phyloP scores from a whole-genome alignment of 257 asterid genomes.

The Salvia splendens region DNA sequence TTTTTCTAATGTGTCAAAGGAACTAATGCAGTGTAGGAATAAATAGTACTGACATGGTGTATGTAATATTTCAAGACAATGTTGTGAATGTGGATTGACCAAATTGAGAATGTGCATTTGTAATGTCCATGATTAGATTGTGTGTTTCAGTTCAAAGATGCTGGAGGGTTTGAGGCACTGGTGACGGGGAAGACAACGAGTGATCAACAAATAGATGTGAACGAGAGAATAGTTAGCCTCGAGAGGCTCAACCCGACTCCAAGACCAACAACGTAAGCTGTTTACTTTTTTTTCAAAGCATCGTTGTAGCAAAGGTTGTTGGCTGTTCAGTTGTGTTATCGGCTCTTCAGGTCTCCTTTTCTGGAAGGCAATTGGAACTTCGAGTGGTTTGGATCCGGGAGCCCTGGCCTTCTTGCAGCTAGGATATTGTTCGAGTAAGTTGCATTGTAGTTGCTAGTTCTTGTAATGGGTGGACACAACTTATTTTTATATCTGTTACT shows the following conservation, averaged over 20 bases:
- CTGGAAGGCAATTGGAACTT: conserved; percentile 76
- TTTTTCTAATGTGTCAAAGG: conserved; percentile 5
- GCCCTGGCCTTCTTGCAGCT: conserved; percentile 67
- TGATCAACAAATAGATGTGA: conserved; percentile 66
- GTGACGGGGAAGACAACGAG: conserved; percentile 65
- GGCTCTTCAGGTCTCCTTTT: conserved; percentile 65
- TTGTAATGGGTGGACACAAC: not conserved
- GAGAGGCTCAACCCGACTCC: conserved; percentile 91
- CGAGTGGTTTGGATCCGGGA: conserved; percentile 81
- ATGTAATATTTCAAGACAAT: not conserved
- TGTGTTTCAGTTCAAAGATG: conserved; percentile 64
- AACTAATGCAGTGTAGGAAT: conserved; percentile 2
- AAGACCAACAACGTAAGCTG: conserved; percentile 89
- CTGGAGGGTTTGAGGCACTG: conserved; percentile 78
- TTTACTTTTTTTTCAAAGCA: conserved; percentile 45
- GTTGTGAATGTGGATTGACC: conserved; percentile 2
- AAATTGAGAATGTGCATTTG: not conserved
- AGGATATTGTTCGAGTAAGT: conserved; percentile 65
- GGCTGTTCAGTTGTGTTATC: conserved; percentile 37
- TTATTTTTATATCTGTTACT: not conserved
- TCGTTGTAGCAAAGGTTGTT: conserved; percentile 33
- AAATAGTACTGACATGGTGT: not conserved
- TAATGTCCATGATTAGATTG: conserved; percentile 9
- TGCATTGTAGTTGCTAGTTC: conserved; percentile 13
- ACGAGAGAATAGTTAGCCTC: conserved; percentile 69